Conservation (phyloP, 345 rosid genomes). For the Geranium brycei region DNA sequence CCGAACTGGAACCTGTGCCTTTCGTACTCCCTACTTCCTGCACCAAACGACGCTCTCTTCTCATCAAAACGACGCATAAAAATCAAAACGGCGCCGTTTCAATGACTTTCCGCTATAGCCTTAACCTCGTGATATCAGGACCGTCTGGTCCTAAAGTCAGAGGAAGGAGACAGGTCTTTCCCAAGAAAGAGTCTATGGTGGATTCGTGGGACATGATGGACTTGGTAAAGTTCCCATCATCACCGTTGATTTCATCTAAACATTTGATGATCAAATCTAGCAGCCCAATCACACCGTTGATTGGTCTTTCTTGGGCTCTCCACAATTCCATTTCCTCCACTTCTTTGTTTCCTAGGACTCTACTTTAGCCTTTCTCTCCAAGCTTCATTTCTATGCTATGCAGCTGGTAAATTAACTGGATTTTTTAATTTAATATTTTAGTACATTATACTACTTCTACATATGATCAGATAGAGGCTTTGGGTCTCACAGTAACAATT, state of each 20-base stretch:
- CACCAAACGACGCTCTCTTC: too few relatives aligned
- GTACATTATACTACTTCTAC: neutral
- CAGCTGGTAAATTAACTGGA: too few relatives aligned
- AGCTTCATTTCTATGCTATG: too few relatives aligned
- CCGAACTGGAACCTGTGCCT: neutral
- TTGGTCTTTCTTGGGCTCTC: neutral
- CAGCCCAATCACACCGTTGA: neutral
- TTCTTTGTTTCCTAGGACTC: neutral
- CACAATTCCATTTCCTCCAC: neutral
- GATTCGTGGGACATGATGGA: neutral
- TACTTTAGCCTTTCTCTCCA: neutral
- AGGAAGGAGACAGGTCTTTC: neutral
- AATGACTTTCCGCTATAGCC: neutral
- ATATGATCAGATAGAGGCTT: neutral
- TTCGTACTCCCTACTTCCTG: neutral
- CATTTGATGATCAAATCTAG: neutral
- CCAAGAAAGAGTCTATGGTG: too few relatives aligned
- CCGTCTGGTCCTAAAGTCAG: neutral
- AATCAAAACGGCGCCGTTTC: neutral
- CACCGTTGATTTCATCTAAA: neutral
- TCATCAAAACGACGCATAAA: neutral
- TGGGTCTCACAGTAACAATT: neutral
- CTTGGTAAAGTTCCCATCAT: neutral
- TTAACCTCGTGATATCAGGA: neutral
- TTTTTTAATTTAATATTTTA: too few relatives aligned